Evolutionary conservation across 2,329 filamentous ascomycete genomes (phyloP).

Genomic region (Pseudonectria foliicola): DNA sequence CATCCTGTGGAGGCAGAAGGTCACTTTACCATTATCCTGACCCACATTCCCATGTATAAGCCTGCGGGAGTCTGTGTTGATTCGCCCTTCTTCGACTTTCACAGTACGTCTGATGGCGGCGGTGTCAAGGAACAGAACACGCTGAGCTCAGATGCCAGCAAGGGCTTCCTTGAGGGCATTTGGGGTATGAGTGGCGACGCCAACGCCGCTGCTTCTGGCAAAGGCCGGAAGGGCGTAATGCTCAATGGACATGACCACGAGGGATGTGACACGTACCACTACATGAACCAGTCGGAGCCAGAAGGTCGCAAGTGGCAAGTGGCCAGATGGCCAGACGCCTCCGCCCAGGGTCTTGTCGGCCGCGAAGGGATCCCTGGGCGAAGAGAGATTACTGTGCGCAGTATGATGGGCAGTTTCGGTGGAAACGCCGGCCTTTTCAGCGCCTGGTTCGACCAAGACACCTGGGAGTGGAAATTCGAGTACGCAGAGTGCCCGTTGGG

Average conservation of each 20-base stretch:
- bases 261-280: conserved; percentile 87
- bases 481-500: conserved; percentile 74
- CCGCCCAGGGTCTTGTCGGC: conserved; percentile 32
- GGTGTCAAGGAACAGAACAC: conserved; percentile 89
- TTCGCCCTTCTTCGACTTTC: conserved; percentile 74
- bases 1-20: conserved; percentile 53
- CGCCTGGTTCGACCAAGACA: conserved; percentile 73
- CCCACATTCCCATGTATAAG: conserved; percentile 89
- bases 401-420: conserved; percentile 97
- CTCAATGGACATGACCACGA: conserved; percentile 93
- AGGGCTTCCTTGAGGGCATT: conserved; percentile 74
- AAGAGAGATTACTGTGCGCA: conserved; percentile 85
- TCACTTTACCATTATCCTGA: conserved; percentile 76
- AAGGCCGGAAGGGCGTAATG: conserved; percentile 68
- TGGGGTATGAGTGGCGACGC: conserved; percentile 66
- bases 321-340: conserved; percentile 39
- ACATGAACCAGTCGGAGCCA: conserved; percentile 52
- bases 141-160: conserved; percentile 64
- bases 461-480: conserved; percentile 74
- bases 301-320: conserved; percentile 44
- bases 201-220: conserved; percentile 51
- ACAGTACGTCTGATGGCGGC: conserved; percentile 54
- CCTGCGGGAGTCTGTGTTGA: conserved; percentile 75
- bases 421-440: conserved; percentile 86
- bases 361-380: conserved; percentile 52